Evolutionary conservation across 2,329 filamentous ascomycete species (phyloP), one percentile per base, ranked within the genome.

Genomic region (Colletotrichum sojae): DNA sequence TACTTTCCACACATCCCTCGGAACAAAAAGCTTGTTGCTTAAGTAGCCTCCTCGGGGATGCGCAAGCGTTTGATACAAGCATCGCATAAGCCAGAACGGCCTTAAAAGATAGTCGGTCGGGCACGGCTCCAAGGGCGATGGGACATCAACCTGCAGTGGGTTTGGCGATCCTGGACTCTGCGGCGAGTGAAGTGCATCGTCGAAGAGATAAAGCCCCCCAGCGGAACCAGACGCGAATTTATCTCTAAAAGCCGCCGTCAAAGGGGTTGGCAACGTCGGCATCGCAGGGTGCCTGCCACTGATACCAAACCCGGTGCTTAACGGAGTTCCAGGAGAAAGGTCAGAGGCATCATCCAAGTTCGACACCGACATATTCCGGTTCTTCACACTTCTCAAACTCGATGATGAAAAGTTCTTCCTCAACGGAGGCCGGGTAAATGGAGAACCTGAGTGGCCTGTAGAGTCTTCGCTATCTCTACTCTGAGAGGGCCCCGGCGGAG

Each of bases 1-100:
- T 8, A 98, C 95, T 64, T 91, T 89, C 96, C 96, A 99, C 3
- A 96, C 94, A 76, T 98, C 95, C 59, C 93, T 89, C 6, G 96
- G 95, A 5, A 99, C 88, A 77, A 99, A 99, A 0, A 99, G 87
- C 75, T 94, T 95, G 22, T 91, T 95, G 61, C 95, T 97, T 20
- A 99, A 78, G 77, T 98, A 99, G 16, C 95, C 96, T 45, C 96
- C 96, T 25, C 94, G 90, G 2, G 95, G 94, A 76, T 99, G 95
- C 18, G 91, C 92, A 52, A 99, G 89, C 0, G 95, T 97, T 78
- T 98, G 94, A 77, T 96, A 97, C 27, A 99, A 86, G 71, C 93
- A 95, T 63, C 96, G 91, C 94, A 99, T 97, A 52, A 99, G 85
- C 96, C 96, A 99, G 80, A 98, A 99, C 2, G 96, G 97, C 20